Percentiles rank a stretch among this genome's conserved stretches.
phyloP scores from a whole-genome alignment of 2,329 filamentous ascomycete species.

The Aspergillus unguis region DNA sequence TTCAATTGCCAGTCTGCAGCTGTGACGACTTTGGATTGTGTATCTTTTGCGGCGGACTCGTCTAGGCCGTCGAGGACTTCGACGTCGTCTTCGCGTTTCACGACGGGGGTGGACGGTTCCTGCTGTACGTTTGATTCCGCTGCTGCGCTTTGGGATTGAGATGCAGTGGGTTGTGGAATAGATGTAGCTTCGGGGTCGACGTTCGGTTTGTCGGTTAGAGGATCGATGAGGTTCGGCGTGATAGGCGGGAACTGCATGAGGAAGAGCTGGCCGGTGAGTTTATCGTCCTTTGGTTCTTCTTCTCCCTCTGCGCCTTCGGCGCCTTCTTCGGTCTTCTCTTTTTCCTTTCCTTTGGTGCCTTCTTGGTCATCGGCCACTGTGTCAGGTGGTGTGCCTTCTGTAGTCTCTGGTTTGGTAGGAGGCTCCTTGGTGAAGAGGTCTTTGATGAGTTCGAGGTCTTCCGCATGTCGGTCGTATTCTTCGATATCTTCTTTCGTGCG shows the following conservation, averaged over 20 bases:
- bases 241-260: constrained; percentile 64
- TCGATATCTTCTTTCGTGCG: constrained; percentile 42
- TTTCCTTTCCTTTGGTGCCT: constrained; percentile 9
- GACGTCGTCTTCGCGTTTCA: constrained; percentile 33
- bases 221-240: constrained; percentile 53
- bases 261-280: constrained; percentile 55
- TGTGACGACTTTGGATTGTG: constrained; percentile 34
- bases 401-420: constrained; percentile 16
- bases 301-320: constrained; percentile 19
- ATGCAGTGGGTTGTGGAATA: neutral
- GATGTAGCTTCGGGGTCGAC: constrained; percentile 11
- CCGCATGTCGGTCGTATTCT: constrained; percentile 40
- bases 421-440: constrained; percentile 33
- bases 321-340: constrained; percentile 2
- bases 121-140: constrained; percentile 2
- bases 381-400: constrained; percentile 1
- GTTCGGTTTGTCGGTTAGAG: constrained; percentile 21
- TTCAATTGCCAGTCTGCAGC: constrained; percentile 45
- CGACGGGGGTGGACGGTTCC: constrained; percentile 13
- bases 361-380: constrained; percentile 10
- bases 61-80: constrained; percentile 26
- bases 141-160: constrained; percentile 1
- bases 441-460: constrained; percentile 41
- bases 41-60: constrained; percentile 10
- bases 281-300: constrained; percentile 34